Conservation (phyloP, 257 asterid genomes). For the Parsonsia alboflavescens region DNA sequence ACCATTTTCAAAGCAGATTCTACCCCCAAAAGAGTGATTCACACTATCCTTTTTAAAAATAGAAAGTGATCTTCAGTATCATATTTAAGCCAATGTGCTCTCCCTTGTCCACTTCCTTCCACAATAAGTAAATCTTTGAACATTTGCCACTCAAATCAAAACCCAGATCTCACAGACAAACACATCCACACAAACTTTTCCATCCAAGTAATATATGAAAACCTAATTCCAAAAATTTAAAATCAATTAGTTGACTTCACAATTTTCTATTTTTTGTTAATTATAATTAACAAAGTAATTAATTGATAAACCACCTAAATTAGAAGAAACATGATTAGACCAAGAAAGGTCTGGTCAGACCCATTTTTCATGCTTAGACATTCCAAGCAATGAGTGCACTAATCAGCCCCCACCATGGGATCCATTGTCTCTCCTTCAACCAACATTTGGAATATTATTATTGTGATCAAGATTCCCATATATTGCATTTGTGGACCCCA, state of each 20-base stretch:
- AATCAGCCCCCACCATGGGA: slow-evolving; percentile 66
- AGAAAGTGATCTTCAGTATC: slow-evolving; percentile 15
- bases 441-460: slow-evolving; percentile 73
- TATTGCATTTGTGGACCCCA: slow-evolving; percentile 38
- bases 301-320: slow-evolving; percentile 31
- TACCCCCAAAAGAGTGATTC: slow-evolving; percentile 24
- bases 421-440: slow-evolving; percentile 69
- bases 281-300: background rate
- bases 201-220: background rate
- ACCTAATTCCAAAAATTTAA: background rate
- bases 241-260: slow-evolving; percentile 20
- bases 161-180: slow-evolving; percentile 6
- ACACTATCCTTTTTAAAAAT: slow-evolving; percentile 30
- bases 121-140: no score
- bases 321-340: slow-evolving; percentile 24
- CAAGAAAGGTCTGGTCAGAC: slow-evolving; percentile 12
- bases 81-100: slow-evolving; percentile 3
- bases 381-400: slow-evolving; percentile 50
- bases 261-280: background rate
- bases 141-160: slow-evolving; percentile 13
- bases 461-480: slow-evolving; percentile 60
- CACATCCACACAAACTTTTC: background rate
- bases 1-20: slow-evolving; percentile 32
- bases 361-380: slow-evolving; percentile 27
- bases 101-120: slow-evolving; percentile 3